Evolutionary conservation across 2,329 filamentous ascomycete species (phyloP), one percentile per base, ranked within the genome.

Genomic region (Aspergillus luchuensis): DNA sequence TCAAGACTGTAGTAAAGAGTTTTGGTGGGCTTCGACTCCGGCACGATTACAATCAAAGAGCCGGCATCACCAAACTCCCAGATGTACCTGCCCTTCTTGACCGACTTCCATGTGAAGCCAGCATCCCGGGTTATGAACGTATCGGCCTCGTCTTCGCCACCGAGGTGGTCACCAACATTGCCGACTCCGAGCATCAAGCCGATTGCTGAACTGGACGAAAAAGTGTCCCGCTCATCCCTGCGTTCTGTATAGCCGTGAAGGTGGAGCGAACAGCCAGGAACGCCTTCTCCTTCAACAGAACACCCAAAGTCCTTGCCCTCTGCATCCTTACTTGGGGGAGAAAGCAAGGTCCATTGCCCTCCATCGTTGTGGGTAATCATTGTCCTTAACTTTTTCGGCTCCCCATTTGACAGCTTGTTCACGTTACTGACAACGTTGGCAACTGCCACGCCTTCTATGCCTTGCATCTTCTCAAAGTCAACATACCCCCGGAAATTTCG

Each of bases 61-160:
- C 95, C 95, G 74, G 97, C 92, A 69, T 99, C 96, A 60, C 95
- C 96, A 73, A 92, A 97, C 71, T 96, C 91, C 92, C 92, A 99
- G 71, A 90, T 89, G 82, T 92, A 97, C 38, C 84, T 85, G 5
- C 95, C 96, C 77, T 96, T 93, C 78, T 91, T 94, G 63, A 94
- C 87, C 60, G 88, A 86, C 65, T 84, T 88, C 95, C 95, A 99
- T 41, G 81, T 91, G 55, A 98, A 84, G 58, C 96, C 96, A n/a
- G 90, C 95, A 74, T 99, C 93, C 0, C 84, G 84, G 10, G 92
- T 96, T 81, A 98, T 89, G 78, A 94, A 99, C 15, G 94, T 98
- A 72, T 95, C 89, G 13, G 89, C 90, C 33, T 94, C 87, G 56
- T 89, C 87, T 63, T 87, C 82, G 28, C 83, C 80, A 7, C 82